Percentiles rank a stretch among this genome's conserved stretches.
These are phyloP conservation scores for Boletus rufocinnamomeus DNA, from an alignment of 768 basidiomycete species.

Conservation along the genomic window DNA sequence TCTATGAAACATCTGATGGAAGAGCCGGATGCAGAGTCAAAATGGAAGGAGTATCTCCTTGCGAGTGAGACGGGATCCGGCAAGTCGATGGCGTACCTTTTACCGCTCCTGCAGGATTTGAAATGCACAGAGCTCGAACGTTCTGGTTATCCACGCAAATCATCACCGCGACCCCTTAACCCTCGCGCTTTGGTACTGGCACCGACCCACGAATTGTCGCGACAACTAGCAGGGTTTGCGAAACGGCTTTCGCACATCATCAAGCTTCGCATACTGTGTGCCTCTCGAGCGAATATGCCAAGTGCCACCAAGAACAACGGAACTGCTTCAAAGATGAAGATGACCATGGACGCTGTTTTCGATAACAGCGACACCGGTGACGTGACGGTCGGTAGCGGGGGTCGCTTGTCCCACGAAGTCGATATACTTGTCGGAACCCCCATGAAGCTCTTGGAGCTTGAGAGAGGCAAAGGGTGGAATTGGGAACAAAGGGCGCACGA, in stretches of 20 bases:
- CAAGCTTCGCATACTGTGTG: slow-evolving; percentile 76
- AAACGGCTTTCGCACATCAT: slow-evolving; percentile 73
- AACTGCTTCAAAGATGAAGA: slow-evolving; percentile 54
- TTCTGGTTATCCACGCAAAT: slow-evolving; percentile 4
- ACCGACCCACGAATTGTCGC: slow-evolving; percentile 86
- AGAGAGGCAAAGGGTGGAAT: slow-evolving; percentile 57
- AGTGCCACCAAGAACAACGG: slow-evolving; percentile 28
- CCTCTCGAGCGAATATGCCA: slow-evolving; percentile 58
- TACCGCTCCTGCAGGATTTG: slow-evolving; percentile 78
- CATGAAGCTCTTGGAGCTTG: slow-evolving; percentile 62
- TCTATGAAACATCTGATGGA: slow-evolving; percentile 66
- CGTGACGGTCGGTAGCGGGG: slow-evolving; percentile 28
- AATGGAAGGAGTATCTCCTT: slow-evolving; percentile 55
- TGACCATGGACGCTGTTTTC: slow-evolving; percentile 14
- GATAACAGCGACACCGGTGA: slow-evolving; percentile 30
- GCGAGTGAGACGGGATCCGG: slow-evolving; percentile 92
- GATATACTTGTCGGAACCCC: slow-evolving; percentile 69
- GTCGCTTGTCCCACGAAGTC: slow-evolving; percentile 32
- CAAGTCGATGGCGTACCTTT: slow-evolving; percentile 87
- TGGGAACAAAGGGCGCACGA: slow-evolving; percentile 34
- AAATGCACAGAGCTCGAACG: slow-evolving; percentile 59
- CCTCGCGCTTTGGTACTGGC: slow-evolving; percentile 83
- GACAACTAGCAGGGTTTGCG: slow-evolving; percentile 75
- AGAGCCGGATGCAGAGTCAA: slow-evolving; percentile 13
- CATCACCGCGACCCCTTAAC: slow-evolving; percentile 40